Evolutionary conservation across 495 filamentous ascomycete genomes (phyloP), one percentile per base, ranked within the genome.

Genomic region (Xylaria castorea): DNA sequence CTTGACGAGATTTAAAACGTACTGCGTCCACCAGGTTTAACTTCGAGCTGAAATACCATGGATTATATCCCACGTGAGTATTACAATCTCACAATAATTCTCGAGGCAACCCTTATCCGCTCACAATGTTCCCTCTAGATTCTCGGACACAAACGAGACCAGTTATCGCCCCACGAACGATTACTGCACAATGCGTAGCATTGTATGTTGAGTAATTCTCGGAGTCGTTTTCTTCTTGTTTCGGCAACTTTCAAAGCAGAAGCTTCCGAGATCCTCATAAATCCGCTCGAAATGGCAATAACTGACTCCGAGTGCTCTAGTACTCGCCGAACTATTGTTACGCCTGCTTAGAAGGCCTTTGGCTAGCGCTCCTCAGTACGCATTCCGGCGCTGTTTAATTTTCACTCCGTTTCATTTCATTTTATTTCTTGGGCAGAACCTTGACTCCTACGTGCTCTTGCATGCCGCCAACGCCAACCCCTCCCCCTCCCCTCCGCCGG

Each of bases 31-130:
- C 7, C 44, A 78, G 76, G 51, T 78, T 78, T 25, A 62, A 76
- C 16, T 78, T 73, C 14, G 72, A 78, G 18, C 46, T 36, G 14
- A 46, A 12, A 46, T 76, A 76, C 50, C 64, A 76, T 18, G 76
- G 76, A 40, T 64, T 78, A 65, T 78, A 76, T 36, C 76, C 76
- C 0, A 78, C 76, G 76, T 78, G 50, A 76, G 76, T 71, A n/a
- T 51, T 53, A 4, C 7, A 9, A 44, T 16, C 38, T 38, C 3
- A 12, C 18, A 12, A 38, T 22, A 40, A 22, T 16, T 6, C 58
- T 61, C 32, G 36, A 12, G 57, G 12, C 4, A n/a, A 38, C 38
- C 0, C n/a, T 4, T 3, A n/a, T 20, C 8, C 6, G 38, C 50
- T 70, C 14, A 57, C 58, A 40, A 9, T 40, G 11, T 34, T 27